Evolutionary conservation across 768 basidiomycete species (phyloP).

Genomic region (Ramaria sp.): DNA sequence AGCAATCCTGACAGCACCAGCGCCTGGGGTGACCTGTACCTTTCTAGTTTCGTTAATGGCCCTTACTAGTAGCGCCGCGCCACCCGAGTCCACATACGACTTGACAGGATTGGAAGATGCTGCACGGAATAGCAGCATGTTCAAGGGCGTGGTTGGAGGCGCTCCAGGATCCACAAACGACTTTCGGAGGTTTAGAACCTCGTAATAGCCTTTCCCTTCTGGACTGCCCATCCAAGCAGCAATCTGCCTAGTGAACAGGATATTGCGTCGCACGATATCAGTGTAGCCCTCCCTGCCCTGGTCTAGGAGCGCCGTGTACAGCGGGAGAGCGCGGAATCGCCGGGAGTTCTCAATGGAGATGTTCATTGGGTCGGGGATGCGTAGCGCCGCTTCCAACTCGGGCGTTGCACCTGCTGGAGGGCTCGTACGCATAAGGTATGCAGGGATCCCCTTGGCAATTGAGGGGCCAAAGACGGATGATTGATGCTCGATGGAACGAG

Average conservation of each 20-base stretch:
- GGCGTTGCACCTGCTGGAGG: background rate
- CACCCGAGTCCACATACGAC: background rate
- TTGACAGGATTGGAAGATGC: conserved; percentile 5
- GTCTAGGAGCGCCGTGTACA: conserved; percentile 27
- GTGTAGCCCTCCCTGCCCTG: conserved; percentile 28
- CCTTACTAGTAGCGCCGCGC: conserved; percentile 13
- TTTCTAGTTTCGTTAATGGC: conserved; percentile 24
- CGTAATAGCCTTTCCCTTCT: conserved; percentile 11
- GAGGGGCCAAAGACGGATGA: conserved; percentile 25
- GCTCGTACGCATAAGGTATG: conserved; percentile 22
- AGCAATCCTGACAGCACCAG: conserved; percentile 26
- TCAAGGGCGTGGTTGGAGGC: conserved; percentile 19
- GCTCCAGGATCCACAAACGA: background rate
- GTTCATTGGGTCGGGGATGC: conserved; percentile 26
- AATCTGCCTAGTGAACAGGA: conserved; percentile 24
- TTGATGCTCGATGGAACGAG: conserved; percentile 17
- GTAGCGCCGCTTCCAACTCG: conserved; percentile 8
- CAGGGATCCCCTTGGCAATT: conserved; percentile 15
- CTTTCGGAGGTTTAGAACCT: conserved; percentile 17
- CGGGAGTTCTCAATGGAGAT: conserved; percentile 30
- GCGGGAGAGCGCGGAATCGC: conserved; percentile 29
- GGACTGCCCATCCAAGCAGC: conserved; percentile 19
- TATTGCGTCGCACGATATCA: conserved; percentile 25
- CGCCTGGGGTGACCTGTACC: conserved; percentile 24
- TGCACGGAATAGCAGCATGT: conserved; percentile 26